phyloP scores from a whole-genome alignment of 225 moss, liverwort and hornwort species.

The Antitrichia curtipendula region DNA sequence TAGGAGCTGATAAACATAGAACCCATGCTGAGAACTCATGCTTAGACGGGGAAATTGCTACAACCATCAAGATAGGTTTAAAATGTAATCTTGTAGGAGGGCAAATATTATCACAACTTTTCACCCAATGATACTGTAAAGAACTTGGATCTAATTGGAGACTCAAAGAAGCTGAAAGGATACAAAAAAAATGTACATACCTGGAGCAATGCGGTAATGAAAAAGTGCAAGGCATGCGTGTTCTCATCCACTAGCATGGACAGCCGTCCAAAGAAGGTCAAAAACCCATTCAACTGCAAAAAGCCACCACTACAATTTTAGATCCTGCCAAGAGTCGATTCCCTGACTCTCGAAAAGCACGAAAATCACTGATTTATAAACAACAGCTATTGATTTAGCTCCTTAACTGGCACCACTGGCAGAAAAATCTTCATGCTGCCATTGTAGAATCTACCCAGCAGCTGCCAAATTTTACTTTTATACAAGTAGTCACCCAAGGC shows the following conservation, averaged over 20 bases:
- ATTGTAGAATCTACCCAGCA: slow-evolving; percentile 5
- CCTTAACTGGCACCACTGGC: slow-evolving; percentile 22
- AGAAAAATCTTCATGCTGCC: slow-evolving; percentile 24
- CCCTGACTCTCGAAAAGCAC: not conserved
- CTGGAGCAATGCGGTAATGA: slow-evolving; percentile 93
- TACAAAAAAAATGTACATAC: not conserved
- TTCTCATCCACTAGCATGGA: slow-evolving; percentile 96
- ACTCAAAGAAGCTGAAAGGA: not conserved
- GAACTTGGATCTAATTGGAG: not conserved
- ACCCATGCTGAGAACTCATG: not conserved
- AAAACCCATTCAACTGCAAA: slow-evolving; percentile 74
- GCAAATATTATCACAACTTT: not conserved
- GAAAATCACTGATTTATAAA: not conserved
- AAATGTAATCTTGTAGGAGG: not conserved
- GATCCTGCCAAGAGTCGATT: not conserved
- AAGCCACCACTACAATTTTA: not conserved
- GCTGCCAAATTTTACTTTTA: slow-evolving; percentile 11
- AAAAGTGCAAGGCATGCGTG: slow-evolving; percentile 97
- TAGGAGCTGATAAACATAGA: not conserved
- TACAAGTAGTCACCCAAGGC: slow-evolving; percentile 13
- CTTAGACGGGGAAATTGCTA: not conserved
- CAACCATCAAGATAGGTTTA: not conserved
- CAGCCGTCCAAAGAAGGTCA: slow-evolving; percentile 87
- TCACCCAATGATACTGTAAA: not conserved
- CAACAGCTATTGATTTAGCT: slow-evolving; percentile 9